Evolutionary conservation across 495 filamentous ascomycete species (phyloP).

Genomic region (Neurospora hispaniola): DNA sequence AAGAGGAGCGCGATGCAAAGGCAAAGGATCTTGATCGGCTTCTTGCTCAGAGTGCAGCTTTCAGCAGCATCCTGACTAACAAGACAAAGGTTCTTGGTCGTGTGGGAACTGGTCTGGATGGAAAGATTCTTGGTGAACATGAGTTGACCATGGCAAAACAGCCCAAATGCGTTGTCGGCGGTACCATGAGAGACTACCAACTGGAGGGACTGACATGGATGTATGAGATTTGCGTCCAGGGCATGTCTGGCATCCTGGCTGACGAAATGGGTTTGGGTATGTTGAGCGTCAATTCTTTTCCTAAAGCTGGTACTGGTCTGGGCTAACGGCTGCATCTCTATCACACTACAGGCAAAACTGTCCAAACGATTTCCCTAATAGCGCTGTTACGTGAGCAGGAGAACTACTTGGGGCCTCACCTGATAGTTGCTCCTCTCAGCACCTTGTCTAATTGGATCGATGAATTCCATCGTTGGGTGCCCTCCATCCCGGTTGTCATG

Average conservation of each 20-base stretch:
- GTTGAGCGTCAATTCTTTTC: slow-evolving; percentile 1
- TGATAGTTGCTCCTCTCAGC: slow-evolving; percentile 83
- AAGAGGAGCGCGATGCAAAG: slow-evolving; percentile 41
- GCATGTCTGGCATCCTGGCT: slow-evolving; percentile 86
- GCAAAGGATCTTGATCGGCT: slow-evolving; percentile 41
- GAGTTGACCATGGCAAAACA: slow-evolving; percentile 72
- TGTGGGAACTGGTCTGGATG: slow-evolving; percentile 41
- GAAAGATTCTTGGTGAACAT: slow-evolving; percentile 58
- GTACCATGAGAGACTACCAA: slow-evolving; percentile 89
- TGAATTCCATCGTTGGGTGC: slow-evolving; percentile 85
- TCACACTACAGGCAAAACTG: slow-evolving; percentile 52
- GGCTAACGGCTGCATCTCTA: neutral
- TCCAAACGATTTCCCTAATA: slow-evolving; percentile 87
- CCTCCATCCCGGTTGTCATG: slow-evolving; percentile 71
- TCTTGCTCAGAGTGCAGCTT: slow-evolving; percentile 35
- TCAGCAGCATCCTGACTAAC: slow-evolving; percentile 42
- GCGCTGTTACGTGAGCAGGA: slow-evolving; percentile 82
- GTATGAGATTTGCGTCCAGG: slow-evolving; percentile 70
- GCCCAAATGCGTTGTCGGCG: slow-evolving; percentile 72
- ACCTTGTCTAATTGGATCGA: slow-evolving; percentile 95
- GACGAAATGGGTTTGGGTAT: slow-evolving; percentile 92
- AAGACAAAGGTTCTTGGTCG: slow-evolving; percentile 45
- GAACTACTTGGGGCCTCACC: slow-evolving; percentile 68
- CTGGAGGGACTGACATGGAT: slow-evolving; percentile 93
- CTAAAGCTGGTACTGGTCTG: neutral